These are phyloP conservation scores for Myxozyma neotropica DNA, from an alignment of 805 yeast genomes.

Conservation along the genomic window DNA sequence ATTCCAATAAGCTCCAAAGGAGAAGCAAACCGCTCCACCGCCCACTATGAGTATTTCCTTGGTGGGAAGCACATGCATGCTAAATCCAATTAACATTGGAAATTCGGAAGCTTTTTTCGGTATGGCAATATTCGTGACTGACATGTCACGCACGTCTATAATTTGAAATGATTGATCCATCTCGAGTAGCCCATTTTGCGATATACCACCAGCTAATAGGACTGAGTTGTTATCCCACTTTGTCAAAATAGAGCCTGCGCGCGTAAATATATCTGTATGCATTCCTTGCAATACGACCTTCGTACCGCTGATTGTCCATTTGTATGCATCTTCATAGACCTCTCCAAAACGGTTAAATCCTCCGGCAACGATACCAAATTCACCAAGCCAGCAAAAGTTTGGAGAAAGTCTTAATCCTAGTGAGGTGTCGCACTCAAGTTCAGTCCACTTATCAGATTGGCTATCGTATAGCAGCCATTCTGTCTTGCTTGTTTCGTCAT, in stretches of 20 bases:
- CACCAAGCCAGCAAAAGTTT: conserved; percentile 36
- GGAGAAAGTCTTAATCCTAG: conserved; percentile 43
- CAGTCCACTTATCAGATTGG: conserved; percentile 33
- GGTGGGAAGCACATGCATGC: conserved; percentile 27
- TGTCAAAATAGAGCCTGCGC: conserved; percentile 26
- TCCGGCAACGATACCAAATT: conserved; percentile 52
- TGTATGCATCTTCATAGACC: conserved; percentile 31
- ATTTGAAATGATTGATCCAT: conserved; percentile 12
- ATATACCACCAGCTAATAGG: conserved; percentile 38
- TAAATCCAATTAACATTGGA: conserved; percentile 31
- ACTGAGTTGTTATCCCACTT: conserved; percentile 52
- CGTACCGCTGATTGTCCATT: conserved; percentile 14
- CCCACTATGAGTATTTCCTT: conserved; percentile 55
- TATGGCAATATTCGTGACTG: background rate
- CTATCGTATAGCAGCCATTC: conserved; percentile 25
- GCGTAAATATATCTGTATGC: conserved; percentile 4
- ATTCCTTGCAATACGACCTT: conserved; percentile 41
- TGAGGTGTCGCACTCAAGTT: conserved; percentile 32
- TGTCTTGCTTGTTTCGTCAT: background rate
- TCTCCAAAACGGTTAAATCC: conserved; percentile 44
- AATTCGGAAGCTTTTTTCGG: background rate
- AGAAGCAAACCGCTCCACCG: conserved; percentile 83
- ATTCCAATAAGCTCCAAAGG: conserved; percentile 69
- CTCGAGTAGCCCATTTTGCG: conserved; percentile 16
- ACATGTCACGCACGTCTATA: background rate